Conservation (phyloP, 345 rosid genomes). For the Populus pruinosa region DNA sequence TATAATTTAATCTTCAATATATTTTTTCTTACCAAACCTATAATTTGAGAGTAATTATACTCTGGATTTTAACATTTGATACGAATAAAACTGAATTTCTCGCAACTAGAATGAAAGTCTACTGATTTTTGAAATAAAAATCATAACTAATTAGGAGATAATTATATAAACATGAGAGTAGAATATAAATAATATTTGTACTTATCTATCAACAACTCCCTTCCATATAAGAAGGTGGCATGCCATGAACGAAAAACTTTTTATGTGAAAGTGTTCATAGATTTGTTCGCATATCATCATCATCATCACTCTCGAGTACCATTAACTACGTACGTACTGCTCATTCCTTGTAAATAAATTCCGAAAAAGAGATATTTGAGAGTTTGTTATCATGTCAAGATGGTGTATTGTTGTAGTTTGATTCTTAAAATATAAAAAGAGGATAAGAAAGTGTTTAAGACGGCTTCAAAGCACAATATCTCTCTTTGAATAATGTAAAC, state of each 20-base stretch:
- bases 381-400: background rate
- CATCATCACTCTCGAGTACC: background rate
- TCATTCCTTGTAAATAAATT: background rate
- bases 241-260: background rate
- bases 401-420: background rate
- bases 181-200: too few relatives aligned
- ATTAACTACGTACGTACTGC: background rate
- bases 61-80: too few relatives aligned
- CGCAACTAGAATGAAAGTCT: background rate
- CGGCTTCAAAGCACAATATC: background rate
- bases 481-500: background rate
- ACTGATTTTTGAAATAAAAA: background rate
- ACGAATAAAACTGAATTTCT: too few relatives aligned
- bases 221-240: too few relatives aligned
- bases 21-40: too few relatives aligned
- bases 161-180: background rate
- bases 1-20: too few relatives aligned
- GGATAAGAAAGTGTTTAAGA: background rate
- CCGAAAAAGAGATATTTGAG: background rate
- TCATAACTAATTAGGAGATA: background rate
- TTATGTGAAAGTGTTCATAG: background rate
- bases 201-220: background rate
- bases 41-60: too few relatives aligned
- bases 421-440: background rate
- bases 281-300: background rate